Conservation (phyloP, 305 asterid genomes). For the Plantago rigida region DNA sequence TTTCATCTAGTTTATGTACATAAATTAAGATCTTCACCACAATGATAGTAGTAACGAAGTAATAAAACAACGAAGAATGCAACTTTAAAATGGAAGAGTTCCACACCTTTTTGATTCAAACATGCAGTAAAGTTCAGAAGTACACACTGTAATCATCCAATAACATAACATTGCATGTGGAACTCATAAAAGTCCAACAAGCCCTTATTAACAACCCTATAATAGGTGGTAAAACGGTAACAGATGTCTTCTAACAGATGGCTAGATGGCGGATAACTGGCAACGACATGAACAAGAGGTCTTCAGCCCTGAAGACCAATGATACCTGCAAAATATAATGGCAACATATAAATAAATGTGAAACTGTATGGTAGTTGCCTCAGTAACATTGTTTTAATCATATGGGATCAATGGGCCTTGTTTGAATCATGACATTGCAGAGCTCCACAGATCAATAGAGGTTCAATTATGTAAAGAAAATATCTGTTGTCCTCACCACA, state of each 20-base stretch:
- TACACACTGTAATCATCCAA: conserved; percentile 1
- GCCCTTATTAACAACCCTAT: conserved; percentile 24
- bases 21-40: no score
- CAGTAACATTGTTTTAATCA: background rate
- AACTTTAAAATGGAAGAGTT: background rate
- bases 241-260: conserved; percentile 4
- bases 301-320: conserved; percentile 81
- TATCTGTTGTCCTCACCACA: conserved; percentile 50
- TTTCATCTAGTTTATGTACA: no score
- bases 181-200: conserved; percentile 20
- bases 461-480: conserved; percentile 1
- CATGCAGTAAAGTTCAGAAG: background rate
- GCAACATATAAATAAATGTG: background rate
- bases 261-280: conserved; percentile 8
- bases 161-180: conserved; percentile 11
- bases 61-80: background rate
- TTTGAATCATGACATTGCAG: background rate
- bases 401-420: background rate
- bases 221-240: conserved; percentile 10
- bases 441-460: background rate
- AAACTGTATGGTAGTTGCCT: background rate
- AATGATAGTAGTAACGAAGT: no score
- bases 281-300: conserved; percentile 7
- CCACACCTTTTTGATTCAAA: background rate
- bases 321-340: conserved; percentile 51